Base-by-base conservation (phyloP, 495 filamentous ascomycete species). In the Annulohypoxylon maeteangense region DNA sequence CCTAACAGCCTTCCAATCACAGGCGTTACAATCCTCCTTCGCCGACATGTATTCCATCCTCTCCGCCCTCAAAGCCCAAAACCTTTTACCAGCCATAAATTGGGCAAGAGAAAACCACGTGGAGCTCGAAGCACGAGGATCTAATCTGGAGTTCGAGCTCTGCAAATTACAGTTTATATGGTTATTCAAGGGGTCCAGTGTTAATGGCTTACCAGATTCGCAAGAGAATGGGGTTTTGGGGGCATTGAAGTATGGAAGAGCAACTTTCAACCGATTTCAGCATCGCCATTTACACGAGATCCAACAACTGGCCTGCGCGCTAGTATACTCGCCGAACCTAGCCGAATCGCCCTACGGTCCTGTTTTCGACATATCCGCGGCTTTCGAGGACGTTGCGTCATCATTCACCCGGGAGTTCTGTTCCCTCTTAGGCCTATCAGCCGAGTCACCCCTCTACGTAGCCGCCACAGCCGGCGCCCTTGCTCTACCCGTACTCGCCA, bases 371-470 rank as follows among this genome's bases (percentile, higher is more conserved):
- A 92, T 90, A 27, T 80, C 86, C 4, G 82, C 83, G 22, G 88
- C 90, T 4, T 99, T 94, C 87, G 86, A 89, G 7, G 92, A 96
- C 50, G 90, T 97, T 3, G 88, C 92, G 2, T 79, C 87, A 36
- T 91, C 91, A 1, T 99, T 98, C 78, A 98, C 93, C 0, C 88
- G 91, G 47, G 95, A 98, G 76, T 99, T 97, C 81, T 98, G 95
- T 81, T 91, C 90, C n/a, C 83, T 98, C 7, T 85, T 98, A 1
- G 93, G 93, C 1, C 83, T 98, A 2, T 92, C 91, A 0, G 93
- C 94, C 14, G 91, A 95, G 61, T 94, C 92, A 0, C 95, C 95
- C 0, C 88, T 99, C 23, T 96, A 97, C 75, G 88, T 97, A 27
- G 94, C 95, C 38, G 90, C 89, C 0, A 98, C 94, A 20, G 95